Conservation (phyloP, 192 early-diverging fungal species). For the Mortierella alpina region DNA sequence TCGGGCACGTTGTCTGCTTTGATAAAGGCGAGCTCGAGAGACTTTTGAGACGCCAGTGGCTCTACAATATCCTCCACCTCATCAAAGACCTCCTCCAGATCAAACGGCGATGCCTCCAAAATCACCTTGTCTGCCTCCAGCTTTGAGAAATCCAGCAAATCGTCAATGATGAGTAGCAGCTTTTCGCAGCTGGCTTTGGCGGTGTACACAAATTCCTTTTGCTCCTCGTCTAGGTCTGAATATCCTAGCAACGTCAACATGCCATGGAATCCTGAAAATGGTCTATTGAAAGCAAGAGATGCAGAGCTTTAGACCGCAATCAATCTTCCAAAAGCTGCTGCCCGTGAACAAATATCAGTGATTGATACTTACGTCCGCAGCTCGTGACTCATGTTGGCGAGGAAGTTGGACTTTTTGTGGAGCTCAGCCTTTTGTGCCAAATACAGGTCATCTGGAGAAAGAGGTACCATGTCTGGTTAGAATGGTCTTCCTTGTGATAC, state of each 20-base stretch:
- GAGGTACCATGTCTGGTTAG: not conserved
- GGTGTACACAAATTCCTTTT: constrained; percentile 59
- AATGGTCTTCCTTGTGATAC: not conserved
- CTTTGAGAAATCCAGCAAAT: constrained; percentile 63
- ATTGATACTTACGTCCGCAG: constrained; percentile 32
- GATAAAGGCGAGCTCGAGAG: constrained; percentile 61
- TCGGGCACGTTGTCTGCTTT: constrained; percentile 66
- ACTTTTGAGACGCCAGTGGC: constrained; percentile 63
- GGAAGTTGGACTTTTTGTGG: constrained; percentile 59
- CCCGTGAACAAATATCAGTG: not conserved
- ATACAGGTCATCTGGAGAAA: constrained; percentile 45
- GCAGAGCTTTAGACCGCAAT: not conserved
- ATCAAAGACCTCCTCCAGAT: constrained; percentile 66
- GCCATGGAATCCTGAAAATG: constrained; percentile 65
- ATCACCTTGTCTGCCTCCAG: constrained; percentile 68
- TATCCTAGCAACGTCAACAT: constrained; percentile 64
- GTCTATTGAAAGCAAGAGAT: constrained; percentile 4
- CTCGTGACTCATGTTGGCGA: constrained; percentile 63
- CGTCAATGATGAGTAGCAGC: constrained; percentile 60
- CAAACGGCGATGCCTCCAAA: constrained; percentile 62
- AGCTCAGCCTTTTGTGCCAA: constrained; percentile 55
- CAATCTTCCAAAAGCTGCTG: not conserved
- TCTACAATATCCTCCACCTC: constrained; percentile 68
- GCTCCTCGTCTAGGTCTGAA: constrained; percentile 60
- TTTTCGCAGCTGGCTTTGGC: constrained; percentile 64